phyloP scores from a whole-genome alignment of 352 stramenopile species.

The Phytophthora foliorum region DNA sequence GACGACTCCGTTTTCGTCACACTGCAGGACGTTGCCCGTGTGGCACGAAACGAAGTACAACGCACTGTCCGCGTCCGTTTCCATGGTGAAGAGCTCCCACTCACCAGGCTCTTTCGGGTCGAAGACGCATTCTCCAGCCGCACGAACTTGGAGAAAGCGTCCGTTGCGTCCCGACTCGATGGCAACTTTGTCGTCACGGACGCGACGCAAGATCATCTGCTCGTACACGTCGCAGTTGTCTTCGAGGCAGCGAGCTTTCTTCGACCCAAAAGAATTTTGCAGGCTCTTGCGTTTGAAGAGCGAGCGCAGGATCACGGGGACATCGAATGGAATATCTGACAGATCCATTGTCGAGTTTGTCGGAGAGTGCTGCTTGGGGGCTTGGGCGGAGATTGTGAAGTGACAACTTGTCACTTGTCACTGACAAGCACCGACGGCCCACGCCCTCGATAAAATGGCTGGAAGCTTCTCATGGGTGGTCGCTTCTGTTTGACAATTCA shows the following conservation, averaged over 20 bases:
- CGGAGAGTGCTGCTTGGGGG: not conserved
- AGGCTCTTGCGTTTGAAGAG: constrained; percentile 32
- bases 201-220: constrained; percentile 39
- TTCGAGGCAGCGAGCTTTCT: constrained; percentile 39
- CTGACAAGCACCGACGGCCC: no score
- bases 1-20: constrained; percentile 18
- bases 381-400: constrained; percentile 12
- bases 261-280: constrained; percentile 42
- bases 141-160: constrained; percentile 40
- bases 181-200: constrained; percentile 43
- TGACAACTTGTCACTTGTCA: no score
- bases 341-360: constrained; percentile 35
- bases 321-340: constrained; percentile 40
- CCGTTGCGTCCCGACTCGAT: constrained; percentile 39
- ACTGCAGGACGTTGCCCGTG: constrained; percentile 42
- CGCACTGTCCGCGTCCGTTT: constrained; percentile 30
- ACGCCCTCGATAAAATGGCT: not conserved
- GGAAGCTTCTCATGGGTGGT: not conserved
- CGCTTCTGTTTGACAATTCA: not conserved
- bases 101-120: constrained; percentile 35
- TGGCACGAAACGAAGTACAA: constrained; percentile 47
- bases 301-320: constrained; percentile 43
- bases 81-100: constrained; percentile 48
- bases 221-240: constrained; percentile 42
- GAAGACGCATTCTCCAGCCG: constrained; percentile 40